Evolutionary conservation across 768 basidiomycete genomes (phyloP).

Genomic region (Lentinula guzmanii): DNA sequence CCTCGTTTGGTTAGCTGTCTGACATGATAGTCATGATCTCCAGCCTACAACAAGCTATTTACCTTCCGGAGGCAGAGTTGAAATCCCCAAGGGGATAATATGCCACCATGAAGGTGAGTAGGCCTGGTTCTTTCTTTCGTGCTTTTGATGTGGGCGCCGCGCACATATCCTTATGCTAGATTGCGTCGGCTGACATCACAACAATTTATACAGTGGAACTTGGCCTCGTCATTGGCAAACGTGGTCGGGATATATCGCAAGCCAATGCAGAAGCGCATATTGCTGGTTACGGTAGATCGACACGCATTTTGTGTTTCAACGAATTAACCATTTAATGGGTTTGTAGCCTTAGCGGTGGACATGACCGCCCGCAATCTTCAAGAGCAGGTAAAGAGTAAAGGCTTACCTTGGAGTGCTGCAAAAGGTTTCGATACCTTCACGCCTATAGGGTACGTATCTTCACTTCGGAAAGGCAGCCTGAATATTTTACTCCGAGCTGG

Average conservation of each 20-base stretch:
- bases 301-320: background rate
- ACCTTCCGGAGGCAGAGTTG: constrained; percentile 66
- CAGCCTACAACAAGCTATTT: constrained; percentile 85
- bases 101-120: constrained; percentile 86
- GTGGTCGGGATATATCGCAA: constrained; percentile 75
- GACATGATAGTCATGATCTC: background rate
- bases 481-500: background rate
- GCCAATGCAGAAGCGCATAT: constrained; percentile 70
- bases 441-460: constrained; percentile 64
- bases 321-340: background rate
- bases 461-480: too few species aligned
- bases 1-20: background rate
- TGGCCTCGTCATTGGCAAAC: constrained; percentile 90
- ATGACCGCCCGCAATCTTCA: constrained; percentile 97
- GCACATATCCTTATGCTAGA: background rate
- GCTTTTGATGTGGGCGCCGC: background rate
- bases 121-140: background rate
- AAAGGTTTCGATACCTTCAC: constrained; percentile 98
- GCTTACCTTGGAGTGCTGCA: constrained; percentile 95
- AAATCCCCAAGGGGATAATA: constrained; percentile 78
- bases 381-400: constrained; percentile 84
- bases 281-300: constrained; percentile 79
- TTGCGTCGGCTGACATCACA: too few species aligned
- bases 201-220: constrained; percentile 67
- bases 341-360: constrained; percentile 83